Base-by-base conservation (phyloP, 495 filamentous ascomycete species). In the Glutinoglossum americanum region DNA sequence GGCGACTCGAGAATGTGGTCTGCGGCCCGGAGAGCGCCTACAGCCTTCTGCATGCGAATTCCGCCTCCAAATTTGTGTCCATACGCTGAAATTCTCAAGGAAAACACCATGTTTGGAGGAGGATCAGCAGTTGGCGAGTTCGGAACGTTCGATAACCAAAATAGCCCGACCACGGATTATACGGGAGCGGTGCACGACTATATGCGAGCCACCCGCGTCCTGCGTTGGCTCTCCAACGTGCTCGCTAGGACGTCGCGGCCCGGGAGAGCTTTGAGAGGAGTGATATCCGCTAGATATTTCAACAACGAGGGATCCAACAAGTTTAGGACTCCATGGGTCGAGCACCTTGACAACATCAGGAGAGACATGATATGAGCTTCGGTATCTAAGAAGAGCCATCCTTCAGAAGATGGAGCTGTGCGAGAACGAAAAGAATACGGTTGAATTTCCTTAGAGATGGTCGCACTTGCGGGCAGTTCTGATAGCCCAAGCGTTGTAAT, bases 321-420 rank as follows among this genome's bases (percentile, higher is more conserved):
- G 21, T 59, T 44, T 45, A 59, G 35, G 19, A 56, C 19, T 35
- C 30, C n/a, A 60, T 57, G 57, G 23, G 21, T 21, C 5, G 23
- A 54, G 3, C 45, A 61, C 51, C 15, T 61, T 21, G 27, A 57
- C n/a, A 35, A 47, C 19, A 35, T 61, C 0, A 55, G 51, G 33
- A 44, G 57, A 8, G 17, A 55, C 33, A 25, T 61, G 17, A 45
- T n/a, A 37, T n/a, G 48, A 60, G 3, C 60, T 61, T 13, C 33
- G 32, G 32, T 60, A 47, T 17, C 32, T 55, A 1, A 45, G 51
- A 35, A 51, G 41, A n/a, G 32, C 55, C 5, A 39, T 61, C 25
- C 23, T 23, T n/a, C 60, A 61, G 51, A 61, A 61, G 39, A 26
- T 61, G 35, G 60, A 61, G 28, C 25, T 60, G 10, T 61, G 60